Base-by-base conservation (phyloP, 305 asterid species). In the Ajuga reptans region DNA sequence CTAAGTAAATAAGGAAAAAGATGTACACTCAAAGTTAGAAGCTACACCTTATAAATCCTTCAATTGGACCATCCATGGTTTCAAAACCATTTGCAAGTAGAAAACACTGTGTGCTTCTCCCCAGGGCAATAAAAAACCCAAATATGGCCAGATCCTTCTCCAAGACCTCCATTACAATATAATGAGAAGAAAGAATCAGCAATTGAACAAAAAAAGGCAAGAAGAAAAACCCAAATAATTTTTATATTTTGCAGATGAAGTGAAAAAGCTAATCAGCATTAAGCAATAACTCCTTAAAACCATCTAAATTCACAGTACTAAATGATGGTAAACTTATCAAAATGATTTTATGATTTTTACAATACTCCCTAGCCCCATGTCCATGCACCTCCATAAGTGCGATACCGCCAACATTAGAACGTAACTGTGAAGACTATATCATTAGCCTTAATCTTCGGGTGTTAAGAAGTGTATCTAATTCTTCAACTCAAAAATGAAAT, bases 41-140 rank as follows among this genome's bases (percentile, higher is more conserved):
- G 75, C 15, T 51, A 66, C 75, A 93, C 99, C 99, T 80, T 77
- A 94, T 79, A 68, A 90, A 80, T 72, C 85, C 96, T 78, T 91
- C 95, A 75, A 94, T 73, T 9, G 90, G 95, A 62, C 75, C 96
- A 66, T 80, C 86, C 79, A 81, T 60, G 68, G 82, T 77, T 69
- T 80, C 81, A 46, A 80, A 89, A 68, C 96, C 96, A 81, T 91
- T 94, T 70, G 85, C 86, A 68, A 71, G 85, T 52, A 94, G 86
- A 74, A 66, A 89, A 36, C 86, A 82, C 75, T 89, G 92, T 29
- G 96, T 86, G 69, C 91, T 86, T 83, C 95, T 91, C 56, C 99
- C 99, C 80, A 94, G 84, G 66, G 98, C 95, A 79, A 91, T 89
- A 77, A 94, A 94, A 88, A 89, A 87, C 67, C 99, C 99, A 85